Evolutionary conservation across 768 basidiomycete genomes (phyloP), one percentile per base, ranked within the genome.

Genomic region (Podaxis pistillaris): DNA sequence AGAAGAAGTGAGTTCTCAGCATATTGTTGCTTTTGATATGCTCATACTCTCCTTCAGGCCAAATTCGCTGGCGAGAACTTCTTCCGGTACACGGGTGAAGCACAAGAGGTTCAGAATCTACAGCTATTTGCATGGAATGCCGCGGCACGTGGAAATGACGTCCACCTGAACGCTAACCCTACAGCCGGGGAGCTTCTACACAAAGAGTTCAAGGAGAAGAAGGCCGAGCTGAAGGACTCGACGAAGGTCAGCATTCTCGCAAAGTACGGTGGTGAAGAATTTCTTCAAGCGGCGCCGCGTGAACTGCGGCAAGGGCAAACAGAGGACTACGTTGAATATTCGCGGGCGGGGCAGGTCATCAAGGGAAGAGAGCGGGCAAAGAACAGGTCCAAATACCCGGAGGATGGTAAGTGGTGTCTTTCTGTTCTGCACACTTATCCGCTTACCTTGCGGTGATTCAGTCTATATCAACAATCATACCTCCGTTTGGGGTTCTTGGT

Each of bases 101-200:
- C 95, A n/a, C 83, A 88, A 19, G 91, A 94, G 60, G 90, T 98
- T 12, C 94, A 97, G 73, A 79, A 89, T 65, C 85, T 99, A 13
- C 96, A 98, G 72, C 81, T 98, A 17, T 99, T 98, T 73, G 97
- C 97, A 1, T 98, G 96, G 96, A 92, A 98, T 72, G 94, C 96
- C 26, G 89, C 91, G 36, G 87, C 91, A 49, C 86, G 90, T 5
- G 97, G 97, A 0, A 96, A 96, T 69, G 94, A 98, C 71, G 89
- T 99, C 15, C 94, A 99, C 74, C 79, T 97, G 66, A 93, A 96
- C 68, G 93, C 97, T 46, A 97, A 96, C 68, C 97, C 97, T 3
- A 99, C 97, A 0, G 93, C 96, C 70, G 96, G 96, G 51, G 88
- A 96, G 76, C 82, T 96, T 15, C 79, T 97, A 38, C 96, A 98